These are phyloP conservation scores for Parasitella parasitica DNA, from an alignment of 371 early-diverging fungal genomes.

Conservation along the genomic window DNA sequence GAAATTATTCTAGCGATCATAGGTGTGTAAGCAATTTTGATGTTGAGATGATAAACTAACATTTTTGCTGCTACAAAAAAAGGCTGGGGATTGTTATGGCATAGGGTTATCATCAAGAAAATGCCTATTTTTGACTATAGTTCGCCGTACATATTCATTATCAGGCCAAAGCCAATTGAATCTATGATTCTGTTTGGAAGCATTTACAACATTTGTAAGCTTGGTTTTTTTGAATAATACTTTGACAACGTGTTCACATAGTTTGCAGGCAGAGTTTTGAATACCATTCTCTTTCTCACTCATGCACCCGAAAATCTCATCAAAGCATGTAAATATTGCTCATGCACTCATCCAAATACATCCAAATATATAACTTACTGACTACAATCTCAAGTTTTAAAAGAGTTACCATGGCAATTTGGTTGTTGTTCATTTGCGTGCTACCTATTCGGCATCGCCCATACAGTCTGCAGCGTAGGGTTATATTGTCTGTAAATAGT, in stretches of 20 bases:
- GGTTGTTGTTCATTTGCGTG: conserved; percentile 33
- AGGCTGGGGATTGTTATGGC: conserved; percentile 19
- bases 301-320: conserved; percentile 22
- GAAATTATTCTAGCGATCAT: conserved; percentile 19
- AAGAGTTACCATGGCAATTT: conserved; percentile 46
- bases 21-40: conserved; percentile 22
- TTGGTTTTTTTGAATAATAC: neutral
- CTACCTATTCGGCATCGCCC: conserved; percentile 45
- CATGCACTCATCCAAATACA: neutral
- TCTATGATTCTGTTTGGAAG: conserved; percentile 29
- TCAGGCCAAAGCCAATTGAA: conserved; percentile 45
- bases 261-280: conserved; percentile 32
- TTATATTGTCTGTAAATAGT: too few species aligned
- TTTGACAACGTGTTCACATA: neutral
- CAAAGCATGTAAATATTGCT: conserved; percentile 23
- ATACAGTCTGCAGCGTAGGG: conserved; percentile 41
- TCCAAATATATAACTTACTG: too few species aligned
- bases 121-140: conserved; percentile 24
- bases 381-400: conserved; percentile 21
- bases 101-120: conserved; percentile 22
- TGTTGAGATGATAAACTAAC: neutral
- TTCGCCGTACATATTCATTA: conserved; percentile 16
- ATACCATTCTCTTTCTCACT: conserved; percentile 24
- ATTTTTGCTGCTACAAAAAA: neutral
- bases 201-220: conserved; percentile 29